Base-by-base conservation (phyloP, 129 eudicot genomes). In the Flaveria sonorensis region DNA sequence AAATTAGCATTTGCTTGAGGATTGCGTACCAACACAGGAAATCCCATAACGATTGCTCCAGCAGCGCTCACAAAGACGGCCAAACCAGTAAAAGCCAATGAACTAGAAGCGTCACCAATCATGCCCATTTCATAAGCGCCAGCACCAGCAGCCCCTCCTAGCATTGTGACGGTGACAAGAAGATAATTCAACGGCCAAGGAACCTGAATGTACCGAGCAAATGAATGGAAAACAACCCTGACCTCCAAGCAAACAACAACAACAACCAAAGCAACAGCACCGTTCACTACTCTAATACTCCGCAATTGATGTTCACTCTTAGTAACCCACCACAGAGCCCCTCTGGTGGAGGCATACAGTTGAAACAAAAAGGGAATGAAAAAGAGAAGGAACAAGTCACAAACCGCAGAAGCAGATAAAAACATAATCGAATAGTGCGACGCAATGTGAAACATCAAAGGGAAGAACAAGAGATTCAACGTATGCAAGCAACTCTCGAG, bases 301-400 rank as follows among this genome's bases (percentile, higher is more conserved):
- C 83, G 84, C 42, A 94, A 45, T 76, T 89, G 90, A 62, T 74
- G 64, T 40, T 89, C 94, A 74, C 82, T 89, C 84, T 91, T 91
- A 5, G 90, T 94, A 32, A 91, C 85, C 97, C 99, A 94, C 99
- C 99, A 94, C 21, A 94, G 83, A 13, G 97, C 97, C 61, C 97
- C 96, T 77, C 97, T 84, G 0, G 97, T 91, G 40, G 99, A 94
- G 0, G 99, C 93, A 81, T 91, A 94, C 18, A 94, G 82, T 77
- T 81, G 96, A 74, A 91, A 88, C 84, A 89, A 72, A 51, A 94
- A 94, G 8, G 99, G 99, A 64, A 94, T 23, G 81, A 89, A 94
- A 82, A 94, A 94, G 12, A 94, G 93, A 20, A 94, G 87, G 13
- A 86, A 89, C 85, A 89, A 72, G 79, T 94, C 99, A 74, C 87